Evolutionary conservation across 805 yeast genomes (phyloP).

Genomic region (Yamadazyma philogaea): DNA sequence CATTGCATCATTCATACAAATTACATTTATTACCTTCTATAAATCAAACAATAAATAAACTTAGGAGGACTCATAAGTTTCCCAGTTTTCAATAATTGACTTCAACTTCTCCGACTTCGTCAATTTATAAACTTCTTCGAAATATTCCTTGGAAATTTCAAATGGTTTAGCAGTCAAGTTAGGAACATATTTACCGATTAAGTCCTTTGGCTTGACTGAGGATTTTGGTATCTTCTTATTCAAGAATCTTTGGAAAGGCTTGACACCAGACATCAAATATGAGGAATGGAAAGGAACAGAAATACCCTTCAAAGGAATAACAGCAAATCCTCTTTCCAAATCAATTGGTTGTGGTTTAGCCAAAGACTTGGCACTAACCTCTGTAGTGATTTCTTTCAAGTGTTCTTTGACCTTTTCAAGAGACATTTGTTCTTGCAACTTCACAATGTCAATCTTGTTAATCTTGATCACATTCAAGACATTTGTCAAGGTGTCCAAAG

Average conservation of each 20-base stretch:
- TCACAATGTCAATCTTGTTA: slow-evolving; percentile 90
- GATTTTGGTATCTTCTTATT: slow-evolving; percentile 92
- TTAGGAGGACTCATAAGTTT: slow-evolving; percentile 60
- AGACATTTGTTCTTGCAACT: slow-evolving; percentile 76
- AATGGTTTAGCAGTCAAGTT: slow-evolving; percentile 98
- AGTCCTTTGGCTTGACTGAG: slow-evolving; percentile 90
- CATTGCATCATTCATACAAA: no score
- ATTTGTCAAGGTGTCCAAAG: slow-evolving; percentile 86
- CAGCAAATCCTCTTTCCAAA: slow-evolving; percentile 96
- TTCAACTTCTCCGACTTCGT: slow-evolving; percentile 91
- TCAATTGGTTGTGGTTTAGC: slow-evolving; percentile 97
- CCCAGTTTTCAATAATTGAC: slow-evolving; percentile 93
- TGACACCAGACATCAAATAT: slow-evolving; percentile 97
- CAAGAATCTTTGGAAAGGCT: slow-evolving; percentile 97
- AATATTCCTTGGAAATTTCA: slow-evolving; percentile 92
- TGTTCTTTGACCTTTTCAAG: slow-evolving; percentile 88
- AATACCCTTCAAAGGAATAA: slow-evolving; percentile 96
- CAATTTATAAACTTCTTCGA: slow-evolving; percentile 89
- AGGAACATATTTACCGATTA: slow-evolving; percentile 95
- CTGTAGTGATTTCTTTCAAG: slow-evolving; percentile 80
- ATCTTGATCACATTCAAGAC: slow-evolving; percentile 90
- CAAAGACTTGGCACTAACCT: slow-evolving; percentile 72
- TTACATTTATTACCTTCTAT: slow-evolving; percentile 11
- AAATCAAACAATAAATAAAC: slow-evolving; percentile 5
- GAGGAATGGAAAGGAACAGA: slow-evolving; percentile 99